phyloP scores from a whole-genome alignment of 345 rosid species.

The Gossypium raimondii region DNA sequence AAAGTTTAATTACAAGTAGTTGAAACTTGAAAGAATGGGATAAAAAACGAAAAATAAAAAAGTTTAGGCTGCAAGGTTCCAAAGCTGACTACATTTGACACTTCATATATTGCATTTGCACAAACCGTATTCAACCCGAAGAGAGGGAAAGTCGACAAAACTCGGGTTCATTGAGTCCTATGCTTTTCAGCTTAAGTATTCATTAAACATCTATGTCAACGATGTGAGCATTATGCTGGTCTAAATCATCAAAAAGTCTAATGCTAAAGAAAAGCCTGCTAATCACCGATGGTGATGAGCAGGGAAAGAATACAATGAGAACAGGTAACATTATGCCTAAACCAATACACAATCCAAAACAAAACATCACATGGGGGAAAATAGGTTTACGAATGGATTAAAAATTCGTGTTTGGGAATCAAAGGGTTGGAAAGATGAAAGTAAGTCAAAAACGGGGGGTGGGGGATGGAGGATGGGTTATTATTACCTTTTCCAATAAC shows the following conservation, averaged over 20 bases:
- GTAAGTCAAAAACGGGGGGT: too few species aligned
- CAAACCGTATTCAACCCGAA: not conserved
- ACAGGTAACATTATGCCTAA: not conserved
- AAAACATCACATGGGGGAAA: not conserved
- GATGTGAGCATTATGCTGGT: not conserved
- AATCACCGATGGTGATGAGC: not conserved
- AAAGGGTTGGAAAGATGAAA: not conserved
- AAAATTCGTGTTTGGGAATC: not conserved
- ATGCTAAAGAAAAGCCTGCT: not conserved
- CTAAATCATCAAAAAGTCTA: not conserved
- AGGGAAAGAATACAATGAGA: not conserved
- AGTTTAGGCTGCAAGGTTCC: not conserved
- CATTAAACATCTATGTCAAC: not conserved
- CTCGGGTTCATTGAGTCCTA: not conserved
- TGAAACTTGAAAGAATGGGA: not conserved
- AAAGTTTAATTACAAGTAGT: not conserved
- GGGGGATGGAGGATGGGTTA: not conserved
- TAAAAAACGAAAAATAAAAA: not conserved
- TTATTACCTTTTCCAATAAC: constrained; percentile 74
- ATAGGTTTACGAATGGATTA: not conserved
- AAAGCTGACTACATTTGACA: not conserved
- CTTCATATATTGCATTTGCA: not conserved
- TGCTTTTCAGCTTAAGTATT: not conserved
- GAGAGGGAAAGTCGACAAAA: not conserved
- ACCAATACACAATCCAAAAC: not conserved